Percentiles rank a stretch among this genome's conserved stretches.
These are phyloP conservation scores for Botrytis fabae DNA, from an alignment of 2,329 filamentous ascomycete genomes.

Conservation along the genomic window DNA sequence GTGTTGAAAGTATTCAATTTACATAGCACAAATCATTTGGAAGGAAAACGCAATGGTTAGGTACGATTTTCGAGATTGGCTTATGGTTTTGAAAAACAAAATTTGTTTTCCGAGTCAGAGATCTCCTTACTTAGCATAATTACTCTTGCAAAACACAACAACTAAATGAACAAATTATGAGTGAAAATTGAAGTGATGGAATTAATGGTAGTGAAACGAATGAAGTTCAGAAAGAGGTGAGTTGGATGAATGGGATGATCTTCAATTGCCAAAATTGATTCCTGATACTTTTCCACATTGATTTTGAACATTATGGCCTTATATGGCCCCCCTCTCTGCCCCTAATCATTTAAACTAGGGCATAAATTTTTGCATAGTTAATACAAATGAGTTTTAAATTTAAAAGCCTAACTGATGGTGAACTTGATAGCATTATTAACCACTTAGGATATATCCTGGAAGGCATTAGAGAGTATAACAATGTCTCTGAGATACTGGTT, in stretches of 20 bases:
- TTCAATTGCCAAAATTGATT: neutral
- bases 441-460: too few relatives aligned
- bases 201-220: neutral
- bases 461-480: neutral
- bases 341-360: neutral
- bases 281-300: neutral
- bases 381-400: neutral
- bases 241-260: neutral
- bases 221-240: neutral
- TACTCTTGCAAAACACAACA: neutral
- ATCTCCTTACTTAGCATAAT: neutral
- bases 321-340: neutral
- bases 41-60: rapidly evolving
- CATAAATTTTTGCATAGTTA: neutral
- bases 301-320: neutral
- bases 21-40: neutral
- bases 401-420: neutral
- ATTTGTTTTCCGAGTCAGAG: neutral
- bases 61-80: neutral
- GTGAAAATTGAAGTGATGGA: neutral
- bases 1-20: neutral
- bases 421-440: neutral
- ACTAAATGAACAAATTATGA: neutral
- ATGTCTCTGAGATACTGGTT: neutral
- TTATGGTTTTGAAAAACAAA: neutral